Evolutionary conservation across 2,329 filamentous ascomycete species (phyloP).

Genomic region (Beauveria pseudobassiana): DNA sequence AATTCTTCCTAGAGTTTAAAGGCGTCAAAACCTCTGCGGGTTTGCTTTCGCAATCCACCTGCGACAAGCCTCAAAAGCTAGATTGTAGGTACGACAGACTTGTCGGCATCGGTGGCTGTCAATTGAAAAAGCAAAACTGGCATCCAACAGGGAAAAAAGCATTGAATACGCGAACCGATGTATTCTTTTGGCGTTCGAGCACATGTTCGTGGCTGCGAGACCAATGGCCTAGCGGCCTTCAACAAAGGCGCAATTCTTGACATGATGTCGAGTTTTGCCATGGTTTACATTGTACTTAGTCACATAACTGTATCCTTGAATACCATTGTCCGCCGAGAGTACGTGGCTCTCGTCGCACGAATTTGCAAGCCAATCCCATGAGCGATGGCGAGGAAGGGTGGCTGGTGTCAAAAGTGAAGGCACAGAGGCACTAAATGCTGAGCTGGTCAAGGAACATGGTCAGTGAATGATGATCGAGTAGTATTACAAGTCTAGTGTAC

Average conservation of each 20-base stretch:
- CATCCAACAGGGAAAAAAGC: too few species aligned
- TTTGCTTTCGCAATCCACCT: constrained; percentile 42
- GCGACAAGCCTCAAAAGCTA: constrained; percentile 38
- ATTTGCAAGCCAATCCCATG: constrained; percentile 54
- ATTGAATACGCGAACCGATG: constrained; percentile 43
- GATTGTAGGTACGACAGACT: constrained; percentile 47
- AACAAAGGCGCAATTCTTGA: constrained; percentile 47
- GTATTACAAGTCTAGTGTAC: background rate
- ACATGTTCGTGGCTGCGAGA: constrained; percentile 54
- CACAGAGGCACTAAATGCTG: constrained; percentile 17
- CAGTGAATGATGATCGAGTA: background rate
- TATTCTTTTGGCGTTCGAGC: constrained; percentile 53
- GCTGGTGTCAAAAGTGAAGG: constrained; percentile 19
- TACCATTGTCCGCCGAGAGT: constrained; percentile 16
- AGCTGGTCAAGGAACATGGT: constrained; percentile 15
- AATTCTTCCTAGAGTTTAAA: constrained; percentile 38
- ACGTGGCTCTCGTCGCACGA: constrained; percentile 50
- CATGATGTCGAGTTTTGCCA: constrained; percentile 53
- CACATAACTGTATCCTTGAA: background rate
- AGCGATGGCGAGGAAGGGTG: constrained; percentile 48
- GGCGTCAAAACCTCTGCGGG: constrained; percentile 34
- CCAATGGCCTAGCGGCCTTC: constrained; percentile 53
- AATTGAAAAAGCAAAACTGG: constrained; percentile 34
- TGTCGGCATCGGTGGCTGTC: constrained; percentile 48
- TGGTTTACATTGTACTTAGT: constrained; percentile 43